These are phyloP conservation scores for Bipolaris oryzae DNA, from an alignment of 2,329 filamentous ascomycete genomes.

Conservation along the genomic window DNA sequence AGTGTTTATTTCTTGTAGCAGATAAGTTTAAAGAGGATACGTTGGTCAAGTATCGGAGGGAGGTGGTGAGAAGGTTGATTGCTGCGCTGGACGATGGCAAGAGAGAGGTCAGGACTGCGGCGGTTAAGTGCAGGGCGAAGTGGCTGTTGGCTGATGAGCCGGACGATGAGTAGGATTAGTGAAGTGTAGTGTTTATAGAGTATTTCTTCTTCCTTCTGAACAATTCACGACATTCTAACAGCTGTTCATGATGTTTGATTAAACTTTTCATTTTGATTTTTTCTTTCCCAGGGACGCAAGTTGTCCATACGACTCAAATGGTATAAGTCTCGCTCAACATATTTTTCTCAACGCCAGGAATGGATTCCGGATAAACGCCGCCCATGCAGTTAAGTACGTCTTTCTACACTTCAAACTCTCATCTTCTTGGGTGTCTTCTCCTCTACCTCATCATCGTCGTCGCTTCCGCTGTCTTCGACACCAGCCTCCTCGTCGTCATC, in stretches of 20 bases:
- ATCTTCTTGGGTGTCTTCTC: conserved; percentile 37
- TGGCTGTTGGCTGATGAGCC: conserved; percentile 67
- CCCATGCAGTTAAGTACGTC: conserved; percentile 30
- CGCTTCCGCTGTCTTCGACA: conserved; percentile 30
- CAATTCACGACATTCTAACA: conserved; percentile 9
- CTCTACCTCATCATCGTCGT: conserved; percentile 19
- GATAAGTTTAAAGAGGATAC: conserved; percentile 56
- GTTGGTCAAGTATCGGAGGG: conserved; percentile 62
- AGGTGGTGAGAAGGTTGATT: conserved; percentile 63
- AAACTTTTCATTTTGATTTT: background rate
- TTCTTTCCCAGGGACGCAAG: background rate
- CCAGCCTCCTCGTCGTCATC: conserved; percentile 42
- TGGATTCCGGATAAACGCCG: conserved; percentile 35
- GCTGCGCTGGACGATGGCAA: conserved; percentile 66
- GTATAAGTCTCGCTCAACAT: conserved; percentile 31
- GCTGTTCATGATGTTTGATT: background rate
- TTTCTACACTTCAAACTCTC: conserved; percentile 19
- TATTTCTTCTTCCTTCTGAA: background rate
- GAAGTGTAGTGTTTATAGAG: background rate
- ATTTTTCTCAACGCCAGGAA: conserved; percentile 20
- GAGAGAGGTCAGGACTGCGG: conserved; percentile 66
- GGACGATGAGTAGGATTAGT: conserved; percentile 53
- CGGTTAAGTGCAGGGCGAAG: conserved; percentile 64
- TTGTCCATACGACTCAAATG: conserved; percentile 6
- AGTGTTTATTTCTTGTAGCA: conserved; percentile 57